Conservation (phyloP, 2,329 filamentous ascomycete genomes). For the Colletotrichum sp. region DNA sequence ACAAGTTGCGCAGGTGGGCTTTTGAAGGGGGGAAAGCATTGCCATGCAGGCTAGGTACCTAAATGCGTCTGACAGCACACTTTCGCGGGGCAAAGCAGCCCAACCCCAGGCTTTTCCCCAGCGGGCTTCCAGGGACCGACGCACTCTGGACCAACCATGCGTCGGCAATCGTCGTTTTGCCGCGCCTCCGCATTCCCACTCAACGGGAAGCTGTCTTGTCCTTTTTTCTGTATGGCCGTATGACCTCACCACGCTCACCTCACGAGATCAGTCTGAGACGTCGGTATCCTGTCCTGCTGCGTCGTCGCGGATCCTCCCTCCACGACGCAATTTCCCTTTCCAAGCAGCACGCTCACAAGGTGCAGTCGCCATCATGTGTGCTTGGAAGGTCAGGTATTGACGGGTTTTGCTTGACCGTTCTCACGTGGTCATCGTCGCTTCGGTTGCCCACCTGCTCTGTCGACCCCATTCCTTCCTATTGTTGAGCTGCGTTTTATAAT, state of each 20-base stretch:
- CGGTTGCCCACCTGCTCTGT: neutral
- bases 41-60: neutral
- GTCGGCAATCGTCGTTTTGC: constrained; percentile 19
- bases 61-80: neutral
- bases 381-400: neutral
- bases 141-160: constrained; percentile 8
- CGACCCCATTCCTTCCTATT: neutral
- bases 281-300: constrained; percentile 11
- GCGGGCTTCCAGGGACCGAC: constrained; percentile 1
- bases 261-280: constrained; percentile 21
- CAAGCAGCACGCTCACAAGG: neutral
- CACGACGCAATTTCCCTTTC: neutral
- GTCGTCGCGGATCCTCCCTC: neutral
- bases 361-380: constrained; percentile 17
- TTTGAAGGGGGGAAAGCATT: neutral
- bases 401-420: neutral
- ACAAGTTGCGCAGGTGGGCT: neutral
- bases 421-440: constrained; percentile 1
- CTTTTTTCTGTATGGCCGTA: neutral
- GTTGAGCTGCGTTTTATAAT: neutral
- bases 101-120: neutral
- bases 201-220: neutral
- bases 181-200: constrained; percentile 16
- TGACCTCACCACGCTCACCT: constrained; percentile 20
- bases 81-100: constrained; percentile 7